phyloP scores from a whole-genome alignment of 192 early-diverging fungal species.

The Rhizoclosmatium sp. region DNA sequence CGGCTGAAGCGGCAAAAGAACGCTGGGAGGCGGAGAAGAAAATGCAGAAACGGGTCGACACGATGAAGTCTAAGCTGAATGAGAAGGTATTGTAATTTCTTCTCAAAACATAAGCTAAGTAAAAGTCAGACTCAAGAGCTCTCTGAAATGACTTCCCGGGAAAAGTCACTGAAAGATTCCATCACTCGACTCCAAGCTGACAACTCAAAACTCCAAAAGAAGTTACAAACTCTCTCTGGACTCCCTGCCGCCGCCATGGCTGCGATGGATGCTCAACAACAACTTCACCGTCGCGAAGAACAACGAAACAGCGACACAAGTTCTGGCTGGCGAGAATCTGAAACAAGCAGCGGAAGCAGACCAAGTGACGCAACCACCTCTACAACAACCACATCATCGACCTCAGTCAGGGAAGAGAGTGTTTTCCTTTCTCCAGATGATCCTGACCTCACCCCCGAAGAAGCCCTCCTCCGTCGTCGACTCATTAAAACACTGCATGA shows the following conservation, averaged over 20 bases:
- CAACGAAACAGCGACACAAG: constrained; percentile 14
- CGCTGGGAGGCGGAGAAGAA: constrained; percentile 53
- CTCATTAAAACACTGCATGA: constrained; percentile 2
- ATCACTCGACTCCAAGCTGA: constrained; percentile 8
- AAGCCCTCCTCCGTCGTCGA: constrained; percentile 3
- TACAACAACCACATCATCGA: background rate
- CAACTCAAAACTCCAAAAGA: constrained; percentile 9
- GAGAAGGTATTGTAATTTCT: constrained; percentile 30
- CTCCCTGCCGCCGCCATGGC: constrained; percentile 12
- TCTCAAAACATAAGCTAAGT: background rate
- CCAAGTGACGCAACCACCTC: background rate
- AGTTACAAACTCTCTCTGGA: background rate
- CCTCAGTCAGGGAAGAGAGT: background rate
- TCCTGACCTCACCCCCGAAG: constrained; percentile 19
- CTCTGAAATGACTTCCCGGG: background rate
- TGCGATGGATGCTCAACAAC: constrained; percentile 20
- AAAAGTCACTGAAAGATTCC: constrained; percentile 30
- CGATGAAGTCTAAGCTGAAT: constrained; percentile 43
- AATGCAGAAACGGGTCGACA: constrained; percentile 35
- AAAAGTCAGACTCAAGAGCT: constrained; percentile 24
- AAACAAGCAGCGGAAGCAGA: constrained; percentile 8
- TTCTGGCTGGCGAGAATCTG: constrained; percentile 6
- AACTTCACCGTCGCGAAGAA: constrained; percentile 17
- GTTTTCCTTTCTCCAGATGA: constrained; percentile 13
- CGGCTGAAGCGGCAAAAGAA: constrained; percentile 25